Percentiles rank a stretch among this genome's conserved stretches.
Conservation (phyloP, 345 rosid genomes). For the Combretum micranthum region DNA sequence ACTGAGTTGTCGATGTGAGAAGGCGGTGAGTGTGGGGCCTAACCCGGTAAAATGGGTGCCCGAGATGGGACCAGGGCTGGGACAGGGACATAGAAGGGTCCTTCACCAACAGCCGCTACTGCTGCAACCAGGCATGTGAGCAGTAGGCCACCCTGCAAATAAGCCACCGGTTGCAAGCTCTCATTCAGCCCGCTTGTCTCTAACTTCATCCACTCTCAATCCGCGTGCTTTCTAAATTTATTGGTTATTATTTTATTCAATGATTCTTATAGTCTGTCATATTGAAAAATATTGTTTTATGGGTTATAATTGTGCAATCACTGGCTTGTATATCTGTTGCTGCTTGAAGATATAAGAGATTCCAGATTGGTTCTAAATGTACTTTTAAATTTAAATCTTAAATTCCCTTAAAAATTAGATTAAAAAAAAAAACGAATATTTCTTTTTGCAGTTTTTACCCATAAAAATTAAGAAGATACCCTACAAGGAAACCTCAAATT, state of each 20-base stretch:
- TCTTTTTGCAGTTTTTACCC: too few species aligned
- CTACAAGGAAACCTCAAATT: too few species aligned
- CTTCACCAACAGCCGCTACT: constrained; percentile 3
- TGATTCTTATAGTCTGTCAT: neutral
- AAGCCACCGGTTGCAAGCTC: constrained; percentile 35
- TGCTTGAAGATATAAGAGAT: too few species aligned
- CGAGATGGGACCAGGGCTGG: constrained; percentile 8
- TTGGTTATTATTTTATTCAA: neutral
- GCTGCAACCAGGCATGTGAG: constrained; percentile 27
- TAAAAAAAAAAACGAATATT: too few species aligned
- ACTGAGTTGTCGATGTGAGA: constrained; percentile 72
- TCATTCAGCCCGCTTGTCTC: constrained; percentile 28
- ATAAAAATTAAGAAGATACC: too few species aligned
- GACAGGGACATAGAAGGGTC: constrained; percentile 6
- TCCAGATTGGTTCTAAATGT: too few species aligned
- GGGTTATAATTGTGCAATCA: too few species aligned
- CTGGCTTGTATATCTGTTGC: too few species aligned
- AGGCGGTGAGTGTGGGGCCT: constrained; percentile 73
- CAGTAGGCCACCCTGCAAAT: constrained; percentile 20
- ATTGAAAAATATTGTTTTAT: neutral
- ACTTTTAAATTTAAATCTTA: too few species aligned
- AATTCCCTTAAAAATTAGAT: too few species aligned
- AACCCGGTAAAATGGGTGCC: constrained; percentile 32
- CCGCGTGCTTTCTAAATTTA: neutral
- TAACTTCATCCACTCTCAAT: neutral